These are phyloP conservation scores for Salix dunnii DNA, from an alignment of 345 rosid species.

Conservation along the genomic window DNA sequence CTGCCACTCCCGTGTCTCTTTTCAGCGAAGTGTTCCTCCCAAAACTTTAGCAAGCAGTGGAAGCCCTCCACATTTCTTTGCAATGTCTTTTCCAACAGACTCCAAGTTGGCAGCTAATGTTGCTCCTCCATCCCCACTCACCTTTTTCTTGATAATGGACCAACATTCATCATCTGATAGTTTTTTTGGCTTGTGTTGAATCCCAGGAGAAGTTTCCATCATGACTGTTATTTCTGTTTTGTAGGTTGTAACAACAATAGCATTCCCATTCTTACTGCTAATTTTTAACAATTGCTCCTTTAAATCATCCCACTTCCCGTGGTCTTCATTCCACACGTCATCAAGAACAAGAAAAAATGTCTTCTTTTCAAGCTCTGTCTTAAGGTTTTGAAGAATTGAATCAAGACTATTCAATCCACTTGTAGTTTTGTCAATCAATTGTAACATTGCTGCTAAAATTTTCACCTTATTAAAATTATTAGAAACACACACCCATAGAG, in stretches of 20 bases:
- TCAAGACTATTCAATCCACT: background rate
- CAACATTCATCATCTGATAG: too few relatives aligned
- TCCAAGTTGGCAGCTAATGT: background rate
- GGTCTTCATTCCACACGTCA: slow-evolving; percentile 20
- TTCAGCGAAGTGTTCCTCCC: background rate
- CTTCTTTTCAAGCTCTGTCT: slow-evolving; percentile 5
- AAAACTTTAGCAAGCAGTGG: background rate
- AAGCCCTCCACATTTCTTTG: too few relatives aligned
- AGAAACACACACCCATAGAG: too few relatives aligned
- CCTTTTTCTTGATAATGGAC: too few relatives aligned
- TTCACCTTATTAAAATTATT: too few relatives aligned
- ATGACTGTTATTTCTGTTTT: background rate
- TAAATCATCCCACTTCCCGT: slow-evolving; percentile 8
- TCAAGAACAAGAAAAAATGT: slow-evolving; percentile 18
- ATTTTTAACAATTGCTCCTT: background rate
- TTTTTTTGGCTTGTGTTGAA: too few relatives aligned
- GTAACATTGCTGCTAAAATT: background rate
- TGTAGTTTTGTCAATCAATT: background rate
- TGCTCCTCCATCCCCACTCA: too few relatives aligned
- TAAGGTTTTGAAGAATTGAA: background rate
- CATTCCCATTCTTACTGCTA: background rate
- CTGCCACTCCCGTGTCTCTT: slow-evolving; percentile 7
- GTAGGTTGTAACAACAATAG: slow-evolving; percentile 18
- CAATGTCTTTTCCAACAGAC: slow-evolving; percentile 1
- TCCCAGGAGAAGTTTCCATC: too few relatives aligned